Evolutionary conservation across 805 yeast genomes (phyloP), one percentile per base, ranked within the genome.

Genomic region (Yueomyces sinensis): DNA sequence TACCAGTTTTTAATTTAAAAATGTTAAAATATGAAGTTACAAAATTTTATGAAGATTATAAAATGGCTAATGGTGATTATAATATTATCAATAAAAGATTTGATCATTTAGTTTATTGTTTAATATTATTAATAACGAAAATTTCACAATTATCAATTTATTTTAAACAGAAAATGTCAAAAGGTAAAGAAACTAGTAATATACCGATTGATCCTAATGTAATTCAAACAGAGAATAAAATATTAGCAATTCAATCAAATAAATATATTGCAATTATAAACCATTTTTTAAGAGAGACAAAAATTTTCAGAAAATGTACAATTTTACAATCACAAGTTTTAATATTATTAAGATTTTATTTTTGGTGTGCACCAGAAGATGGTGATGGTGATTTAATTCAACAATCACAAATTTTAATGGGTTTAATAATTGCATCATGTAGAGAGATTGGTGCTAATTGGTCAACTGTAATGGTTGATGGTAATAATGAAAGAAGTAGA

Each of bases 361-460:
- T 50, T 30, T 54, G 58, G 58, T 47, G 56, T 38, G 49, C 51
- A 3, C 56, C 57, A 3, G 56, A 54, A 29, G 56, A 52, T 37
- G 56, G 56, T 11, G 58, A 54, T 37, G 59, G 59, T 3, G 39
- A 45, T 17, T 46, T 42, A 19, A 39, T 46, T 13, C 50, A 52
- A 33, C 54, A 52, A 30, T 45, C 46, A 28, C 51, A 44, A 24
- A 46, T 53, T 6, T 33, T 54, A 2, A 45, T 49, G 42, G 55
- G 58, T 5, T 41, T 46, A 11, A 52, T 53, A 9, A 43, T 53
- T 13, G 41, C 54, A 3, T 43, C 46, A 24, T 51, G 54, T 31
- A 46, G 45, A 37, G 52, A 51, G 28, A 36, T 52, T 30, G 59
- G 59, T 13, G 36, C 49, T 3, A 42, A 41, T 13, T 54, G 59